These are phyloP conservation scores for Pyracantha coccinea DNA, from an alignment of 331 rosid species.

Conservation along the genomic window DNA sequence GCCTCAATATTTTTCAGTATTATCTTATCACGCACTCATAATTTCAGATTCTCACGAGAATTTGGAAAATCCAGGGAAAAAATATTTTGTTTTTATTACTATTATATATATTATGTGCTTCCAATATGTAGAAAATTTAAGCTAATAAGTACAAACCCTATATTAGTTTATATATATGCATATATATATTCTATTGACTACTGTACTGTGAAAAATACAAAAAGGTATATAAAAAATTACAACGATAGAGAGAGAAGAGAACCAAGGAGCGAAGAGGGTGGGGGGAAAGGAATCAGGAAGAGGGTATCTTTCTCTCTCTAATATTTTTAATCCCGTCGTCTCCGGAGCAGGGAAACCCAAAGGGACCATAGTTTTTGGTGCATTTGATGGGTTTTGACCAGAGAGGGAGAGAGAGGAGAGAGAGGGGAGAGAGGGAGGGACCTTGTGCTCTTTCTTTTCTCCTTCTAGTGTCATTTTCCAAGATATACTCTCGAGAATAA, in stretches of 20 bases:
- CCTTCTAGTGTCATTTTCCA: slow-evolving; percentile 76
- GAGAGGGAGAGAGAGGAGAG: slow-evolving; percentile 7
- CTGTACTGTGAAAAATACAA: neutral
- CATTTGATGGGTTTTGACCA: slow-evolving; percentile 26
- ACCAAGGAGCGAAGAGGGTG: slow-evolving; percentile 37
- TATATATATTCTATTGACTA: neutral
- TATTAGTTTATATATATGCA: neutral
- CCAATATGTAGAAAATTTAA: slow-evolving; percentile 17
- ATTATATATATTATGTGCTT: neutral
- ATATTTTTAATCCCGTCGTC: slow-evolving; percentile 50
- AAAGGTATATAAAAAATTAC: neutral
- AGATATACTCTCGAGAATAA: slow-evolving; percentile 63
- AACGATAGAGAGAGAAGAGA: slow-evolving; percentile 2
- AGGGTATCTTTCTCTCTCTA: slow-evolving; percentile 41
- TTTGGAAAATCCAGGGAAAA: slow-evolving; percentile 22
- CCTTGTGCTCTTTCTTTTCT: slow-evolving; percentile 20
- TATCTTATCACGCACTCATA: neutral
- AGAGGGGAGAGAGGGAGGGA: slow-evolving; percentile 13
- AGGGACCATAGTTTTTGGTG: slow-evolving; percentile 15
- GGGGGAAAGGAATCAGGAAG: slow-evolving; percentile 64
- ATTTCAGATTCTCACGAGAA: slow-evolving; percentile 29
- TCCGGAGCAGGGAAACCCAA: slow-evolving; percentile 49
- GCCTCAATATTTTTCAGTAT: neutral
- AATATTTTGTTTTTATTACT: neutral
- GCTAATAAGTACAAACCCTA: slow-evolving; percentile 11